Evolutionary conservation across 2,329 filamentous ascomycete species (phyloP).

Genomic region (Coniella vitis): DNA sequence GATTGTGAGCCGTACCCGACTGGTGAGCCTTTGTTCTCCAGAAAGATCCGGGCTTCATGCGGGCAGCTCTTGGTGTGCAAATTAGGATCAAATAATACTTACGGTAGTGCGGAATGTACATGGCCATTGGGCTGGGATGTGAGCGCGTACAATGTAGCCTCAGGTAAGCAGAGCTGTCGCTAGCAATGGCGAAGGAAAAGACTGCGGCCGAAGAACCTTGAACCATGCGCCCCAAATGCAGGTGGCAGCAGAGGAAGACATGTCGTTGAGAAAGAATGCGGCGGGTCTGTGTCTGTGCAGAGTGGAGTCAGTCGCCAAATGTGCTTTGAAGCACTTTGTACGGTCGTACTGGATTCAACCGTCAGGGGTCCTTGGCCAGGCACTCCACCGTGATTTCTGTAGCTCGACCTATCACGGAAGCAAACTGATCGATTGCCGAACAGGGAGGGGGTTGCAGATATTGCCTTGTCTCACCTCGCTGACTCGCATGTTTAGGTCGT

Average conservation of each 20-base stretch:
- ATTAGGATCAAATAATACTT: constrained; percentile 9
- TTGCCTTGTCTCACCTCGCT: constrained; percentile 17
- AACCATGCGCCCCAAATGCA: constrained; percentile 31
- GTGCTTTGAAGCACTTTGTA: neutral
- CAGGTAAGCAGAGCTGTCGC: constrained; percentile 5
- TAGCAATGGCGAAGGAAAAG: constrained; percentile 21
- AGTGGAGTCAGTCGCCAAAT: constrained; percentile 3
- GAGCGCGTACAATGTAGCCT: constrained; percentile 3
- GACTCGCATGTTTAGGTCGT: constrained; percentile 17
- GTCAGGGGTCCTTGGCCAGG: constrained; percentile 12
- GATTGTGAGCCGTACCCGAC: constrained; percentile 15
- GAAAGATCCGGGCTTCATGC: neutral
- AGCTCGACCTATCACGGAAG: constrained; percentile 9
- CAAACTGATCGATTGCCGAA: constrained; percentile 5
- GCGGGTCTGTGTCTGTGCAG: constrained; percentile 14
- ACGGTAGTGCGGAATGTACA: constrained; percentile 1
- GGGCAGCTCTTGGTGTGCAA: neutral
- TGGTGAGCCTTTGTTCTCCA: constrained; percentile 14
- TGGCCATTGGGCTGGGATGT: constrained; percentile 16
- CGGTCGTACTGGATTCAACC: neutral
- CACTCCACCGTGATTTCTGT: constrained; percentile 4
- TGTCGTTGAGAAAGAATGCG: constrained; percentile 27
- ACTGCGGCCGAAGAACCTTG: constrained; percentile 28
- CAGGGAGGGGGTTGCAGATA: constrained; percentile 10
- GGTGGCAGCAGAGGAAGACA: constrained; percentile 21